A percentile compares a stretch with the other conserved stretches of the same genome.
These are phyloP conservation scores for Auxenochlorella protothecoides DNA, from an alignment of 139 green algal species.

Conservation along the genomic window DNA sequence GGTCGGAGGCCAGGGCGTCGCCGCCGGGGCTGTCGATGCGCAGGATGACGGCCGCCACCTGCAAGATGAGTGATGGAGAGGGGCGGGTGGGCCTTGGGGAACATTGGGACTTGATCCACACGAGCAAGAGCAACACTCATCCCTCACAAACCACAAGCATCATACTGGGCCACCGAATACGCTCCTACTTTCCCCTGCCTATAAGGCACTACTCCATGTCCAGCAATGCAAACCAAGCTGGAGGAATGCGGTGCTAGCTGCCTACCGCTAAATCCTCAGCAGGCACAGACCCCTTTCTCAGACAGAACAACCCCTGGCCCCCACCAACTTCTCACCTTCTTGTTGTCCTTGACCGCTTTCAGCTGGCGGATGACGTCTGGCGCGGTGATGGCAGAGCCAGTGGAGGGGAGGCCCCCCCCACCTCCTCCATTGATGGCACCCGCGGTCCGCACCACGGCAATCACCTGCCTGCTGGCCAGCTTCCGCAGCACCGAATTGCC, in stretches of 20 bases:
- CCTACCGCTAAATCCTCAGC: too few relatives aligned
- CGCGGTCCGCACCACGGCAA: conserved; percentile 73
- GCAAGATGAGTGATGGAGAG: not conserved
- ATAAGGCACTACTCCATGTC: too few relatives aligned
- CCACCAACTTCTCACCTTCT: conserved; percentile 12
- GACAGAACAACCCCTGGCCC: not conserved
- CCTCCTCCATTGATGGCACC: conserved; percentile 34
- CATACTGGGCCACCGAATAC: too few relatives aligned
- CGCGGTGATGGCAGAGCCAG: conserved; percentile 29
- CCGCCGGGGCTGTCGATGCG: conserved; percentile 80
- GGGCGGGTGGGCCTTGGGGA: too few relatives aligned
- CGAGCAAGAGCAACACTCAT: too few relatives aligned
- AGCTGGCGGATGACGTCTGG: conserved; percentile 47
- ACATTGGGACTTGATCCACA: too few relatives aligned
- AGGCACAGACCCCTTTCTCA: not conserved
- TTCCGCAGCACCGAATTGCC: conserved; percentile 41
- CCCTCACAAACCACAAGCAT: too few relatives aligned
- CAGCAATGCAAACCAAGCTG: too few relatives aligned
- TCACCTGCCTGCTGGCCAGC: conserved; percentile 47
- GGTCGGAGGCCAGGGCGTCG: conserved; percentile 83
- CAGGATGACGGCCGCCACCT: conserved; percentile 66
- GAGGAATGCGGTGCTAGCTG: too few relatives aligned
- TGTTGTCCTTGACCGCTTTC: conserved; percentile 31
- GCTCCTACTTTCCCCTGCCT: too few relatives aligned
- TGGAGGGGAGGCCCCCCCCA: conserved; percentile 13